phyloP scores from a whole-genome alignment of 257 asterid species.

The Gentiana dahurica region DNA sequence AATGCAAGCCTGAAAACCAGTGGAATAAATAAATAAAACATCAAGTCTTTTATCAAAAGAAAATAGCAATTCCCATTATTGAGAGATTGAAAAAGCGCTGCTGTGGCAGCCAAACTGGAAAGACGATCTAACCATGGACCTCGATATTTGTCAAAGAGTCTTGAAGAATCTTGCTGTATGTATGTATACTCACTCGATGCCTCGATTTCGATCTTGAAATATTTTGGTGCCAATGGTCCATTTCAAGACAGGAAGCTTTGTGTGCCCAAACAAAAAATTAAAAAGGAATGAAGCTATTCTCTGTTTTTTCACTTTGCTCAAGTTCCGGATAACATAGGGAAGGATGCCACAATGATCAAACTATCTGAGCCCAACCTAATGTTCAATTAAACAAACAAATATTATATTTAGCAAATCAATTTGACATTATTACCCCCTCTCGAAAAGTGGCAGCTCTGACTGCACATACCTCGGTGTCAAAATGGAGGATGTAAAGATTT shows the following conservation, averaged over 20 bases:
- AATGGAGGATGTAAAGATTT: conserved; percentile 62
- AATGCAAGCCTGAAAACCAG: too few relatives aligned
- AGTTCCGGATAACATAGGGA: conserved; percentile 53
- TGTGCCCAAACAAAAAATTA: background rate
- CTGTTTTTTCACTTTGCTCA: conserved; percentile 26
- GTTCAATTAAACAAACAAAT: background rate
- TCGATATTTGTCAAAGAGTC: too few relatives aligned
- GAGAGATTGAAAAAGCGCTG: too few relatives aligned
- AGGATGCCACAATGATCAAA: conserved; percentile 81
- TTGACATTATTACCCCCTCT: too few relatives aligned
- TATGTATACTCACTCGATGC: background rate
- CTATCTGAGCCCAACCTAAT: conserved; percentile 70
- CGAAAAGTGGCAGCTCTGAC: too few relatives aligned
- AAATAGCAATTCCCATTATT: too few relatives aligned
- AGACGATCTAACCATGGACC: too few relatives aligned
- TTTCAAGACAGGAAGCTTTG: background rate
- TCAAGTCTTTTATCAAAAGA: too few relatives aligned
- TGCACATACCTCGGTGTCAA: conserved; percentile 69
- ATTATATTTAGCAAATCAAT: too few relatives aligned
- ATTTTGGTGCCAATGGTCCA: background rate
- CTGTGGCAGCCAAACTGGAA: too few relatives aligned
- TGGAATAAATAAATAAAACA: too few relatives aligned
- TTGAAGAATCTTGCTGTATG: too few relatives aligned
- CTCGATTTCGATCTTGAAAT: background rate
- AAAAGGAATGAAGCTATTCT: background rate